A percentile compares a stretch with the other conserved stretches of the same genome.
phyloP scores from a whole-genome alignment of 305 asterid genomes.

The Rubia tinctorum region DNA sequence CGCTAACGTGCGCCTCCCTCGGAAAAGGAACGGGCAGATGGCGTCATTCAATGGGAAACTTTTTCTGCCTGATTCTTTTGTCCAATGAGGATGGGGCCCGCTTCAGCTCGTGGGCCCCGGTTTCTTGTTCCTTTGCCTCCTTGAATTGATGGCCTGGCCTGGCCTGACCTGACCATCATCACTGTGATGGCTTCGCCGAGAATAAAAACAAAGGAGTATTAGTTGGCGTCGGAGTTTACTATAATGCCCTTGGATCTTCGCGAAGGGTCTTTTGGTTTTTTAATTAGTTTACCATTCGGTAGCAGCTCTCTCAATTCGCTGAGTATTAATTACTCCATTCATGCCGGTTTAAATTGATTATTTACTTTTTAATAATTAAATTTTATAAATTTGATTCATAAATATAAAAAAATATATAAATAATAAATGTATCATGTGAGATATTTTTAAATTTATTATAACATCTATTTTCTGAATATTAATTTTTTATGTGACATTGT shows the following conservation, averaged over 20 bases:
- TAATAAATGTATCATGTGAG: too few species aligned
- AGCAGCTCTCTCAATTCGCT: too few species aligned
- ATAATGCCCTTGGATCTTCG: not conserved
- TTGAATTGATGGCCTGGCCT: not conserved
- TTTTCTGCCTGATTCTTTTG: constrained; percentile 20
- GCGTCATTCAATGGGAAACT: constrained; percentile 10
- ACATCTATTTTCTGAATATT: too few species aligned
- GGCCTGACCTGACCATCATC: constrained; percentile 13
- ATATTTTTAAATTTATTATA: too few species aligned
- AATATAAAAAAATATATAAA: too few species aligned
- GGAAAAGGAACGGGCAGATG: not conserved
- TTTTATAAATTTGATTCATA: too few species aligned
- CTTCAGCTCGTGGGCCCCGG: constrained; percentile 12
- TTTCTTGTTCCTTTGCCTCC: constrained; percentile 4
- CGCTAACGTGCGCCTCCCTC: constrained; percentile 12
- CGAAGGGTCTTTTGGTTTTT: not conserved
- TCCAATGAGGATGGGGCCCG: constrained; percentile 11
- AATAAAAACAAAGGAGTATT: constrained; percentile 5
- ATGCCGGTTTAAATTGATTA: too few species aligned
- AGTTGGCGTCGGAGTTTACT: not conserved
- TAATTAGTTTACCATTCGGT: too few species aligned
- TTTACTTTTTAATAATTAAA: too few species aligned
- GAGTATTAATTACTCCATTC: too few species aligned
- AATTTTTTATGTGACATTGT: too few species aligned
- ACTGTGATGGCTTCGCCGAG: constrained; percentile 15